Evolutionary conservation across 495 filamentous ascomycete species (phyloP), one percentile per base, ranked within the genome.

Genomic region (Xylaria venustula): DNA sequence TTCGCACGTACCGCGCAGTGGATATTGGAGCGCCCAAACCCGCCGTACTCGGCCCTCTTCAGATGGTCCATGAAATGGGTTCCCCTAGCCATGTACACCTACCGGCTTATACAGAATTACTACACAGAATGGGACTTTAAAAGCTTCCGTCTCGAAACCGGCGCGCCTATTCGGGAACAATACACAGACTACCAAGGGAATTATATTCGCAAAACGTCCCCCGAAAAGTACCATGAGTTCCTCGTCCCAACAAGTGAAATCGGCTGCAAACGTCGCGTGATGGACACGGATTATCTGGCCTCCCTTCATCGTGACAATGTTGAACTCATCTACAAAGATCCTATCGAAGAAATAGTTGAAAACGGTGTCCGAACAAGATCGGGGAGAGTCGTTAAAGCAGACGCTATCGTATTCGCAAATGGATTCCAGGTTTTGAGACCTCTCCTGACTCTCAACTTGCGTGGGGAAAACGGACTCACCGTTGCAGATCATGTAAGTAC

Each of bases 1-100:
- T 52, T 88, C 26, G 86, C 88, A 81, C 68, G 87, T 8, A 82
- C 81, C 23, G 83, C 86, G 19, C 87, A 85, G 7, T 88, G 86
- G 86, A 77, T 88, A 0, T 73, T 75, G 2, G 77, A 81, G 8
- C 64, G 68, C 30, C 50, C 64, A 28, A 50, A 63, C n/a, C 73
- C 75, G 17, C 32, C 58, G 7, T 44, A 62, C n/a, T 62, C 60
- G 11, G 34, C 34, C 17, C 44, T 62, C 14, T 62, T 58, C 12
- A 58, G 44, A 17, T 62, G 52, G 53, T 42, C 45, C 5, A 62
- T 62, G 60, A 58, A 51, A 58, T 62, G 60, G 60, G 25, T 54
- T 72, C 73, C 58, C 12, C 56, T 64, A 44, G 73, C 62, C 59
- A 73, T 49, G 61, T 64, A 63, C 30, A 17, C 40, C 1, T 54